Percentiles rank a stretch among this genome's conserved stretches.
Conservation (phyloP, 1,284 basidiomycete genomes). For the Moniliella sp. region DNA sequence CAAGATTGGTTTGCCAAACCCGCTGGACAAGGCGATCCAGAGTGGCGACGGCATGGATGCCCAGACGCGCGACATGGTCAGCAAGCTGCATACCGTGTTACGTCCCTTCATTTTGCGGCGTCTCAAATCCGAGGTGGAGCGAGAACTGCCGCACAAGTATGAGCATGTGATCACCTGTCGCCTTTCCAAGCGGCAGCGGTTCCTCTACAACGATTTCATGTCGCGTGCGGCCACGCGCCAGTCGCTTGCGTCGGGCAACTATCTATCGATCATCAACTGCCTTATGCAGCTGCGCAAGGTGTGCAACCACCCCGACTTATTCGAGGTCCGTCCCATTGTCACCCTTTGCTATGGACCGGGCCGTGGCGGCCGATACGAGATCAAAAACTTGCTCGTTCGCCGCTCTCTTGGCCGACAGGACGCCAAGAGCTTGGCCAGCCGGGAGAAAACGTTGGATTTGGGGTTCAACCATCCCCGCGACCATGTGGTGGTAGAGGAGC, state of each 20-base stretch:
- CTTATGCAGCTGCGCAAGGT: slow-evolving; percentile 62
- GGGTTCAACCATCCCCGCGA: slow-evolving; percentile 49
- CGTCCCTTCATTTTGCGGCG: slow-evolving; percentile 82
- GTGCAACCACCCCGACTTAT: slow-evolving; percentile 84
- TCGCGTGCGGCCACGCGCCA: slow-evolving; percentile 64
- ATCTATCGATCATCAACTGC: slow-evolving; percentile 65
- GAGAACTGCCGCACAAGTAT: slow-evolving; percentile 78
- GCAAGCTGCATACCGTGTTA: slow-evolving; percentile 73
- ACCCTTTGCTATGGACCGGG: too few species aligned
- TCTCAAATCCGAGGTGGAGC: slow-evolving; percentile 84
- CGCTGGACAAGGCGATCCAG: slow-evolving; percentile 75
- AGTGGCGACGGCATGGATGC: slow-evolving; percentile 57
- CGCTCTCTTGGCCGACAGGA: slow-evolving; percentile 43
- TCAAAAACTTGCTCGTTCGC: slow-evolving; percentile 65
- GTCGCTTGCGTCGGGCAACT: slow-evolving; percentile 65
- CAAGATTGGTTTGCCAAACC: slow-evolving; percentile 79
- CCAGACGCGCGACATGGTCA: slow-evolving; percentile 64
- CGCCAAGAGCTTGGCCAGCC: slow-evolving; percentile 40
- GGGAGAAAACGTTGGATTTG: too few species aligned
- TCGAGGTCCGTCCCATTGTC: slow-evolving; percentile 77
- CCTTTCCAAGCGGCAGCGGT: slow-evolving; percentile 79
- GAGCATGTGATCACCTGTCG: slow-evolving; percentile 81
- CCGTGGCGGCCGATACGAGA: slow-evolving; percentile 62
- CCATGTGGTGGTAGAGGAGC: slow-evolving; percentile 39
- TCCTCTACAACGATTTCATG: slow-evolving; percentile 97